Evolutionary conservation across 1,284 basidiomycete genomes (phyloP), one percentile per base, ranked within the genome.

Genomic region (Heterobasidion occidentale): DNA sequence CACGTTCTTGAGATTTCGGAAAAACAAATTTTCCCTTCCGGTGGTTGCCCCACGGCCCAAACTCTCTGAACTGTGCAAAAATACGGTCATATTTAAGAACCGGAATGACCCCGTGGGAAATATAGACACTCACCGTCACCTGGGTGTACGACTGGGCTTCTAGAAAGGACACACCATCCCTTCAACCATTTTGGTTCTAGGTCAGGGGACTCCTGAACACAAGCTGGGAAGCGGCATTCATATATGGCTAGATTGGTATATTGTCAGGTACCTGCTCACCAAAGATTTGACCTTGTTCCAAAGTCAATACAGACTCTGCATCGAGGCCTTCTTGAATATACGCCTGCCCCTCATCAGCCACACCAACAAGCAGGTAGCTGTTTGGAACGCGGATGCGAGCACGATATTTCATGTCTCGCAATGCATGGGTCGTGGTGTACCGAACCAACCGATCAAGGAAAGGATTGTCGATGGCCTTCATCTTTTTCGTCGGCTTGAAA

Each of bases 261-360:
- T 17, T 6, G 33, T 11, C 8, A 8, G 46, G 20, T 47, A 49
- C n/a, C 33, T 33, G 51, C 49, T 19, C 46, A 81, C 84, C 87
- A 61, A 79, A 89, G 9, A 89, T 82, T 59, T 81, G 68, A 1
- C 76, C 78, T 59, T 77, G 74, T 4, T 66, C 63, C 5, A 88
- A 67, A 14, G 64, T 73, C 60, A 72, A 84, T 1, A 86, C 77
- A 55, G 83, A 72, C 14, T 75, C 63, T 48, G 70, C 63, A 7
- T 57, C 45, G 1, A 7, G 19, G 4, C 79, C 81, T 8, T 67
- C 68, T 12, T 65, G 63, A 51, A 70, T 68, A 60, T 88, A 84
- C 1, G 78, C 74, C 4, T 78, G 77, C 2, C 85, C 85, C 68
- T 88, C 88, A 63, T 90, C 89, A 3, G 86, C 84, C 38, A 90